Percentiles rank a stretch among this genome's conserved stretches.
Conservation (phyloP, 441 rosid species). For the Dalechampia spathulata region DNA sequence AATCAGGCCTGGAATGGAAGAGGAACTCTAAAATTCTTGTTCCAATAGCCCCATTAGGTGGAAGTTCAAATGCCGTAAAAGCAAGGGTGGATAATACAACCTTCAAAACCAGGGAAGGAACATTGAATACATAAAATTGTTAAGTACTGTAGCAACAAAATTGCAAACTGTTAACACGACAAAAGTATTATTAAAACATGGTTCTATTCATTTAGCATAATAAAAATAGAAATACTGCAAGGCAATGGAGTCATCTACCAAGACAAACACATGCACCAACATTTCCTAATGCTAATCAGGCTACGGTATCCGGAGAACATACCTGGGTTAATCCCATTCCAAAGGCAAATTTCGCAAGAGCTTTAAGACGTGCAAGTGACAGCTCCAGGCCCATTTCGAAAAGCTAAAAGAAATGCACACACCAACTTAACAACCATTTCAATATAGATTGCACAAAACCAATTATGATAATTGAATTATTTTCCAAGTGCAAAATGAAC, state of each 20-base stretch:
- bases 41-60: slow-evolving; percentile 95
- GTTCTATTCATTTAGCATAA: no score
- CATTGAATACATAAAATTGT: neutral
- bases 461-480: neutral
- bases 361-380: slow-evolving; percentile 90
- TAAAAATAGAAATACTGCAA: no score
- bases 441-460: neutral
- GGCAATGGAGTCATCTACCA: neutral
- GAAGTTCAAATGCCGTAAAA: slow-evolving; percentile 97
- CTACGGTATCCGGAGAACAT: slow-evolving; percentile 12
- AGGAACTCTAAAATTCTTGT: slow-evolving; percentile 83
- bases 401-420: slow-evolving; percentile 45
- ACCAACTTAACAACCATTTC: slow-evolving; percentile 8
- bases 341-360: slow-evolving; percentile 94
- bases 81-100: slow-evolving; percentile 88
- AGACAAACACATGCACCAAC: slow-evolving; percentile 5
- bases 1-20: slow-evolving; percentile 84
- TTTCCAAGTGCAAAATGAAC: no score
- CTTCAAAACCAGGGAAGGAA: slow-evolving; percentile 40
- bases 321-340: slow-evolving; percentile 99
- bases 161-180: neutral
- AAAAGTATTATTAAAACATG: neutral
- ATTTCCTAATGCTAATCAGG: neutral
- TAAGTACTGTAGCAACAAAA: slow-evolving; percentile 1
- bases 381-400: slow-evolving; percentile 99